These are phyloP conservation scores for Didymella sp. DNA, from an alignment of 2,329 filamentous ascomycete genomes.

Conservation along the genomic window DNA sequence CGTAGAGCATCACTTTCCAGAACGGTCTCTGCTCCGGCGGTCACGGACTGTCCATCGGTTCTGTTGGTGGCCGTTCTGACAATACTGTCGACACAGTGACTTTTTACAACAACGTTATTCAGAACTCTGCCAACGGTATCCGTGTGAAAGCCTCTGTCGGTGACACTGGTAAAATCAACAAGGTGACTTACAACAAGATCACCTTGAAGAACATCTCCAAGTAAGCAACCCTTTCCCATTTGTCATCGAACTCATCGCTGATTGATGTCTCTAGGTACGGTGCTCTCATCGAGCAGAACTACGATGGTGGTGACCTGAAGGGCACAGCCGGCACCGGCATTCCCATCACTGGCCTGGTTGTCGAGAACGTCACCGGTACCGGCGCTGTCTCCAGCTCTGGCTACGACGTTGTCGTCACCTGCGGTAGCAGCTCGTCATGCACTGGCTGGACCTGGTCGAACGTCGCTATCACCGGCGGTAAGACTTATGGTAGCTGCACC, in stretches of 20 bases:
- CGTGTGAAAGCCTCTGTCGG: slow-evolving; percentile 64
- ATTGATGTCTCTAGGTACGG: slow-evolving; percentile 41
- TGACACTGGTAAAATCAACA: slow-evolving; percentile 59
- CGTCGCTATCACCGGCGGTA: slow-evolving; percentile 51
- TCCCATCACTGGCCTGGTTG: slow-evolving; percentile 53
- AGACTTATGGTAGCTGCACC: slow-evolving; percentile 42
- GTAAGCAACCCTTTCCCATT: slow-evolving; percentile 31
- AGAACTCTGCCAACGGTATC: slow-evolving; percentile 62
- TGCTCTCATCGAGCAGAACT: slow-evolving; percentile 61
- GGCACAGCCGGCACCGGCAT: slow-evolving; percentile 56
- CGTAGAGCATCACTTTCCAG: slow-evolving; percentile 41
- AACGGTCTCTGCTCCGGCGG: slow-evolving; percentile 59
- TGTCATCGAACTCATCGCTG: not conserved
- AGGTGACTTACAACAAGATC: slow-evolving; percentile 57
- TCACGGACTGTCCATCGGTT: slow-evolving; percentile 66
- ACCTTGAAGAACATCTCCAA: slow-evolving; percentile 52
- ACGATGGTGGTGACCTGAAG: slow-evolving; percentile 55
- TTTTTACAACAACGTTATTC: slow-evolving; percentile 59
- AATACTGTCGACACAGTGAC: slow-evolving; percentile 62
- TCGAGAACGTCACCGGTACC: slow-evolving; percentile 52
- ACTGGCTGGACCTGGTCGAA: slow-evolving; percentile 62
- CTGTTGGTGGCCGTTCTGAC: slow-evolving; percentile 61
- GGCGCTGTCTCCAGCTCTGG: slow-evolving; percentile 43
- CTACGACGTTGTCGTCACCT: slow-evolving; percentile 62
- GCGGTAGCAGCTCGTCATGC: slow-evolving; percentile 58